Base-by-base conservation (phyloP, 495 filamentous ascomycete genomes). In the Aspergillus sclerotioniger region DNA sequence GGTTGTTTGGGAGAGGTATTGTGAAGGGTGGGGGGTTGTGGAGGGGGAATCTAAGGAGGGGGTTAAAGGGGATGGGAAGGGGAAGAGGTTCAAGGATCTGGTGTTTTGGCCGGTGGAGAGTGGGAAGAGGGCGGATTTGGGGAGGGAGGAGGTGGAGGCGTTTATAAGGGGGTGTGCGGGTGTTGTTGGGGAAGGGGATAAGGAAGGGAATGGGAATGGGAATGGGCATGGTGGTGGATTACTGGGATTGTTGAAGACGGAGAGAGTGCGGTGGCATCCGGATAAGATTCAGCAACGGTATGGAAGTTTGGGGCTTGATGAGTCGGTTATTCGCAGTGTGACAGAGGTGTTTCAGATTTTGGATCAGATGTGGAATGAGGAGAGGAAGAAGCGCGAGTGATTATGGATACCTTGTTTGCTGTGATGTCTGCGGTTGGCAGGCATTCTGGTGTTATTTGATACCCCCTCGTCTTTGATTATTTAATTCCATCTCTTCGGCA, bases 231-330 rank as follows among this genome's bases (percentile, higher is more conserved):
- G n/a, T 4, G 45, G 21, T 5, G 71, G 78, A 54, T 69, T 91
- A 32, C 58, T 81, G 46, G 76, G 79, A 16, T 76, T 83, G 28
- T 74, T 99, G 37, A 98, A 96, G 73, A 70, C 81, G 16, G 94
- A 99, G 76, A 82, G 94, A 37, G 85, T 98, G 9, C 76, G 91
- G 9, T 99, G 94, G 94, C 94, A 99, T 82, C 94, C 94, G 9
- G 94, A 99, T 73, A 99, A 98, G 79, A 89, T 98, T 32, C 91
- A 96, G 78, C 95, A 98, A 74, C 83, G 86, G 47, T 85, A 92
- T 62, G 90, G 91, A 2, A 84, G 80, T 0, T 71, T 80, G 56
- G 79, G 81, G 6, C 74, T 89, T 43, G 85, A 90, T 45, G 83
- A 88, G 16, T 72, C 77, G 3, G 84, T 86, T 1, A 81, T 95